Evolutionary conservation across 495 filamentous ascomycete genomes (phyloP).

Genomic region (Beverwykella pulmonaria): DNA sequence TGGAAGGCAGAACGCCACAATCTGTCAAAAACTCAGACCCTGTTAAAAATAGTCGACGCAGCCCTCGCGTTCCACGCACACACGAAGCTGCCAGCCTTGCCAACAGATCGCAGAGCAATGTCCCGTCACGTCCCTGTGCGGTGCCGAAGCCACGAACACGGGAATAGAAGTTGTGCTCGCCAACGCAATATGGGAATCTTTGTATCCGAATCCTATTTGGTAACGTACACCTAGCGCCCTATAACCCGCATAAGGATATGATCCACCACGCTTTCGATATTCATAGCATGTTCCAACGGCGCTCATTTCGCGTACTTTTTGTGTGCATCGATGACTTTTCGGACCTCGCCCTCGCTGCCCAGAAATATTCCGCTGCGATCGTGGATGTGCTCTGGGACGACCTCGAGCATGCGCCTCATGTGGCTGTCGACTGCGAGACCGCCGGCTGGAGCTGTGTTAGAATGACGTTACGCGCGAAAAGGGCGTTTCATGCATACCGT

Average conservation of each 20-base stretch:
- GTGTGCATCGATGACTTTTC: conserved; percentile 83
- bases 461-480: neutral
- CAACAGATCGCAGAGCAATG: neutral
- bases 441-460: conserved; percentile 61
- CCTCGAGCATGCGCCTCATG: conserved; percentile 85
- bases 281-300: neutral
- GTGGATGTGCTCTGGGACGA: conserved; percentile 91
- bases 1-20: neutral
- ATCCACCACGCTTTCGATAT: conserved; percentile 10
- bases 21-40: neutral
- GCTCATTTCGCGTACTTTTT: conserved; percentile 49
- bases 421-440: conserved; percentile 87
- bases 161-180: conserved; percentile 13
- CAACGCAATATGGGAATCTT: conserved; percentile 20
- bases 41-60: neutral
- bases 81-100: too few relatives aligned
- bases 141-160: neutral
- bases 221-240: conserved; percentile 22
- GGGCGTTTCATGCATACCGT: conserved; percentile 63
- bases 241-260: conserved; percentile 11
- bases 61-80: neutral
- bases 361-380: conserved; percentile 95
- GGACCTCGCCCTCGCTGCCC: conserved; percentile 90
- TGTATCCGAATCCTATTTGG: conserved; percentile 25
- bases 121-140: conserved; percentile 1